These are phyloP conservation scores for Gaeumannomyces tritici DNA, from an alignment of 2,329 filamentous ascomycete genomes.

Conservation along the genomic window DNA sequence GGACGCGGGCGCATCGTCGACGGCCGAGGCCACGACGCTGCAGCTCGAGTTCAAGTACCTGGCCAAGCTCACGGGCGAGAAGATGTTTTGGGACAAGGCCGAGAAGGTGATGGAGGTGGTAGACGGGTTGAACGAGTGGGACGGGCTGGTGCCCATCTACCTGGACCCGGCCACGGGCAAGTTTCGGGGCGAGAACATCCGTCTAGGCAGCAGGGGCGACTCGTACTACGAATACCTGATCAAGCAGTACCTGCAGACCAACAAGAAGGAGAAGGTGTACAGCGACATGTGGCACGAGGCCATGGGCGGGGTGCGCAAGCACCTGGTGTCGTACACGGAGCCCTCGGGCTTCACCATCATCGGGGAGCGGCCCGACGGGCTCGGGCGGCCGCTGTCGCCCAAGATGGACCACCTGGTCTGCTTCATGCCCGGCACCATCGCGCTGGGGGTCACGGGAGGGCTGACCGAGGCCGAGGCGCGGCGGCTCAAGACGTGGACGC, in stretches of 20 bases:
- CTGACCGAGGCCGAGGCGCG: slow-evolving; percentile 65
- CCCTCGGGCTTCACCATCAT: slow-evolving; percentile 78
- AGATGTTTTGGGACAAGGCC: slow-evolving; percentile 81
- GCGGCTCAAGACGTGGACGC: slow-evolving; percentile 62
- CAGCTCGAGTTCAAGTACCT: slow-evolving; percentile 98
- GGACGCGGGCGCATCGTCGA: slow-evolving; percentile 82
- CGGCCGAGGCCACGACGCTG: slow-evolving; percentile 82
- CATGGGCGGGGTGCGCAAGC: slow-evolving; percentile 75
- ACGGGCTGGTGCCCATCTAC: slow-evolving; percentile 86
- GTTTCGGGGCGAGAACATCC: slow-evolving; percentile 79
- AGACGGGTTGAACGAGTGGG: slow-evolving; percentile 74
- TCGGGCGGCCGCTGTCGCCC: slow-evolving; percentile 56
- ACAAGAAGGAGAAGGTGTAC: slow-evolving; percentile 76
- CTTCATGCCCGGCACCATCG: slow-evolving; percentile 95
- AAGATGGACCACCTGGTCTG: slow-evolving; percentile 99
- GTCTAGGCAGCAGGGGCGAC: slow-evolving; percentile 86
- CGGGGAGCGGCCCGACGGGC: slow-evolving; percentile 70
- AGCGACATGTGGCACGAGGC: slow-evolving; percentile 88
- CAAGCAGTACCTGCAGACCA: slow-evolving; percentile 95
- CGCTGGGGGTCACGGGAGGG: slow-evolving; percentile 76
- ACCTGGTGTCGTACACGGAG: slow-evolving; percentile 82
- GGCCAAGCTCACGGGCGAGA: slow-evolving; percentile 86
- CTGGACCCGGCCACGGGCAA: slow-evolving; percentile 69
- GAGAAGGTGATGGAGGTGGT: slow-evolving; percentile 89
- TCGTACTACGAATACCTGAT: slow-evolving; percentile 99